A percentile compares a stretch with the other conserved stretches of the same genome.
Evolutionary conservation across 1,139 yeast genomes (phyloP).

Genomic region (Debaryomyces coudertii): DNA sequence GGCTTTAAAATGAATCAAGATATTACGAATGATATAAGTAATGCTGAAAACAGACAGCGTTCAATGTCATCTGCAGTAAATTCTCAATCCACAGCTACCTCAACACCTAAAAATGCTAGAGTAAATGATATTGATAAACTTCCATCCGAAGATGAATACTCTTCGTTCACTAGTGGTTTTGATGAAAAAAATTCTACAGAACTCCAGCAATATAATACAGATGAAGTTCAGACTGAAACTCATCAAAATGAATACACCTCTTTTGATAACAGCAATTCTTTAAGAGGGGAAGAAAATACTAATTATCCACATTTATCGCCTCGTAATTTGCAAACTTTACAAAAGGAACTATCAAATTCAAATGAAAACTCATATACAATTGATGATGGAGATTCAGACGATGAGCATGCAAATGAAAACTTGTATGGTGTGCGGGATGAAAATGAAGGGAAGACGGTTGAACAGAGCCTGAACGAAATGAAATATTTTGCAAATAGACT

Average conservation of each 20-base stretch:
- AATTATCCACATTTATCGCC: constrained; percentile 14
- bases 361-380: constrained; percentile 34
- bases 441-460: background rate
- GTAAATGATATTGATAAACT: constrained; percentile 20
- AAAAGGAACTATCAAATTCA: constrained; percentile 12
- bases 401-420: background rate
- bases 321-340: constrained; percentile 13
- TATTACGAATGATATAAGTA: constrained; percentile 9
- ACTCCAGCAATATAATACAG: constrained; percentile 19
- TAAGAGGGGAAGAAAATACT: background rate
- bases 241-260: constrained; percentile 32
- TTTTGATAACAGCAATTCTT: constrained; percentile 14
- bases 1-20: constrained; percentile 26
- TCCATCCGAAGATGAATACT: constrained; percentile 29
- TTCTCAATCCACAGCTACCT: constrained; percentile 34
- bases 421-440: background rate
- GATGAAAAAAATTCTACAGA: constrained; percentile 27
- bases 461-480: background rate
- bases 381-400: constrained; percentile 22
- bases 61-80: constrained; percentile 4
- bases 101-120: constrained; percentile 40
- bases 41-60: constrained; percentile 8
- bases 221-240: constrained; percentile 12
- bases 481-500: constrained; percentile 16
- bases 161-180: constrained; percentile 42